Conservation (phyloP, 495 filamentous ascomycete species). For the Cladorrhinum samala region DNA sequence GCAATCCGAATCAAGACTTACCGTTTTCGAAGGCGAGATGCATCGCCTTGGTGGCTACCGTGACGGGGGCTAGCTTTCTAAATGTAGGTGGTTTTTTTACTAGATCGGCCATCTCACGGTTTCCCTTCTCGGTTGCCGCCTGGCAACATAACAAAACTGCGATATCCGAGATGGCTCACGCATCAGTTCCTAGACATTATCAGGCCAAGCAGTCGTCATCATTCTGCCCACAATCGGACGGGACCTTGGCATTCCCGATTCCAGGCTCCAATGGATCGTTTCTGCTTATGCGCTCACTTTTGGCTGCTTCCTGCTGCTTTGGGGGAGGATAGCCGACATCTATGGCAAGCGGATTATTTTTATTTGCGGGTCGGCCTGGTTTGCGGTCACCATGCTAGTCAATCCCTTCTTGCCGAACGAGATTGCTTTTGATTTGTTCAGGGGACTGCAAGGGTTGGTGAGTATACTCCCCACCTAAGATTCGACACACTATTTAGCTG, state of each 20-base stretch:
- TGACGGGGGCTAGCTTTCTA: constrained; percentile 50
- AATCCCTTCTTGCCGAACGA: constrained; percentile 61
- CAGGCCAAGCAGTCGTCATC: constrained; percentile 54
- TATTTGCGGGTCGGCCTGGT: constrained; percentile 58
- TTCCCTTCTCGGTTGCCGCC: too few species aligned
- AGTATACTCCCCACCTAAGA: constrained; percentile 15
- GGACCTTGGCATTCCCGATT: constrained; percentile 48
- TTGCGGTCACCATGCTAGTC: constrained; percentile 55
- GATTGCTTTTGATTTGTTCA: constrained; percentile 61
- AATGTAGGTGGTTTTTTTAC: constrained; percentile 48
- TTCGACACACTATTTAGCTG: not conserved
- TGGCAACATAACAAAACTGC: not conserved
- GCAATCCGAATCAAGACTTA: constrained; percentile 19
- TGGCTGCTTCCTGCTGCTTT: constrained; percentile 66
- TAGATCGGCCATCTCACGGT: too few species aligned
- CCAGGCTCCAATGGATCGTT: constrained; percentile 56
- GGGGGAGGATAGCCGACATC: constrained; percentile 67
- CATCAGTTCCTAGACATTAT: constrained; percentile 41
- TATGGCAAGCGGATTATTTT: constrained; percentile 67
- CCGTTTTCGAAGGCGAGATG: constrained; percentile 42
- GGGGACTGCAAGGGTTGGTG: constrained; percentile 66
- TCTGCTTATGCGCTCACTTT: constrained; percentile 58
- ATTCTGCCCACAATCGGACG: constrained; percentile 53
- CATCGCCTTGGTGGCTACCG: constrained; percentile 41
- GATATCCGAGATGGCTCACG: not conserved